Base-by-base conservation (phyloP, 352 stramenopile genomes). In the Halophytophthora polymorphica region DNA sequence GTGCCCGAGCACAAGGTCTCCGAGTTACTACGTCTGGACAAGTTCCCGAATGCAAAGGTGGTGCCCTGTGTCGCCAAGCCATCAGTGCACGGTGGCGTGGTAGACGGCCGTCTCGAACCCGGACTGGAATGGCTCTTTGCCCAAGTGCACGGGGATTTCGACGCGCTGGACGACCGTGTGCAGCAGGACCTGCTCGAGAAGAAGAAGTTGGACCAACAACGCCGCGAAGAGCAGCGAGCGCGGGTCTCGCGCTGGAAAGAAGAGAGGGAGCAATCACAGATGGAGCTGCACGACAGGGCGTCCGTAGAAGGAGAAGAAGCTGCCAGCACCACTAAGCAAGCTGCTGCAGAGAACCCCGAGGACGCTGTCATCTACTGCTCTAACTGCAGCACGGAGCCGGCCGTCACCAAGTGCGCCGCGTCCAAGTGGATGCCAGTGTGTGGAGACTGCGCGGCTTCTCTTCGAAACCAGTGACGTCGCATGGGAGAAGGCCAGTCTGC, bases 381-480 rank as follows among this genome's bases (percentile, higher is more conserved):
- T 15, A 74, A 80, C 44, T 93, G 83, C 51, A 69, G 45, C 3
- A 69, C 56, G 0, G 48, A 63, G 12, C 62, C 72, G 10, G 83
- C 83, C 21, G 77, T 74, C 54, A 88, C 78, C 6, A 93, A 93
- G 42, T 93, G 83, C 51, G 56, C 80, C 21, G 83, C 83, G 5
- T 90, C 83, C 19, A 93, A 93, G 56, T 91, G 80, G 83, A 90
- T 93, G 83, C 83, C 80, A 17, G 80, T 93, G 23, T 93, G 83
- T 58, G 51, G 54, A 5, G 62, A 64, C 6, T 93, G 83, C 34
- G 80, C 73, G 17, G 57, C 48, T 21, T 39, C 53, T 7, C 56
- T 93, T 18, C 88, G 46, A 51, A 75, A 56, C 47, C 61, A 67
- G 34, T 58, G 48, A 45, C 42, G 52, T 29, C 25, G 40, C 8